Base-by-base conservation (phyloP, 2,329 filamentous ascomycete species). In the Dactylellina drechsleri region DNA sequence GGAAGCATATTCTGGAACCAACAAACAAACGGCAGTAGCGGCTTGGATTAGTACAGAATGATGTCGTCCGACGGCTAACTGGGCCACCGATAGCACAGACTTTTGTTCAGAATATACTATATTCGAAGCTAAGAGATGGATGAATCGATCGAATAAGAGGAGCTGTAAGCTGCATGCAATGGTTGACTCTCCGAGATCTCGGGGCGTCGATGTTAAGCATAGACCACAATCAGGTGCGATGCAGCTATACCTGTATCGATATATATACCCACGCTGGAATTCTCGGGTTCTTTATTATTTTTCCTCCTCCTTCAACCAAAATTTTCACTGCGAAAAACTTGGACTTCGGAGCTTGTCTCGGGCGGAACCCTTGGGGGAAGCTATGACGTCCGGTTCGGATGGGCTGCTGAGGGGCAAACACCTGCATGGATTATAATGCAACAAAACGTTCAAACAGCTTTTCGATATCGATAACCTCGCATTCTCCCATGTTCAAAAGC, bases 321-420 rank as follows among this genome's bases (percentile, higher is more conserved):
- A 36, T 47, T 47, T 47, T 47, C 43, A 47, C 43, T 12, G 13
- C 15, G 8, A 36, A 50, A 50, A 52, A 57, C 20, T 45, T 15
- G 26, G 40, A 50, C 57, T 70, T 70, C 66, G 66, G 66, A 71
- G 59, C 66, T 58, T 53, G 59, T 71, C 66, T 71, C 66, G 66
- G 66, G 58, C 41, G 49, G 31, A 36, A 47, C 23, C 28, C 15
- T 23, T 26, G 28, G 47, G 23, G 54, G 31, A 43, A 20, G 31
- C 52, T 57, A 71, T 71, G 66, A 65, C 66, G 59, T 71, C 47
- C 66, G 66, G 58, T 64, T 52, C 53, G 49, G 59, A 64, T 71
- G 66, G 66, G 23, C 23, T 23, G 23, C 23, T 58, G 66, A 59
- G 66, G 66, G 41, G 49, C 59, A 18, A 49, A n/a, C 5, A 7